phyloP scores from a whole-genome alignment of 2,329 filamentous ascomycete genomes.

The Ustulina deusta region DNA sequence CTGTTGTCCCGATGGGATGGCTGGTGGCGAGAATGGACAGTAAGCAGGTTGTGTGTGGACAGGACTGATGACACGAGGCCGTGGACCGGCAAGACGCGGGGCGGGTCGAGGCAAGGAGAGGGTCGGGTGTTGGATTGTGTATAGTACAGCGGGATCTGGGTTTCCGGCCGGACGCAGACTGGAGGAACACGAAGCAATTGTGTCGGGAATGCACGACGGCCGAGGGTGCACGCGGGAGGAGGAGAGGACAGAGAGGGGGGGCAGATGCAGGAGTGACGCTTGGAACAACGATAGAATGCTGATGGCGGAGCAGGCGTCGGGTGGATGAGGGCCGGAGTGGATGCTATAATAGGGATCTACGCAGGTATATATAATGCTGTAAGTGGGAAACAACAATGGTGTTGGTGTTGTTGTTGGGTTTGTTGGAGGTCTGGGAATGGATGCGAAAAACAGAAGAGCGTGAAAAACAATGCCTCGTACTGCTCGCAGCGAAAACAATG shows the following conservation, averaged over 20 bases:
- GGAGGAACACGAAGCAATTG: neutral
- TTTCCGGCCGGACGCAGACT: neutral
- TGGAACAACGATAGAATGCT: constrained; percentile 11
- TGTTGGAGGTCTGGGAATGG: too few species aligned
- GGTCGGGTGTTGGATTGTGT: constrained; percentile 5
- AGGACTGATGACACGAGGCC: constrained; percentile 2
- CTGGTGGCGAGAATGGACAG: constrained; percentile 10
- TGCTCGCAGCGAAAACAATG: neutral
- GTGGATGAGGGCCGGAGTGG: neutral
- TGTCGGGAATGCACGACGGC: constrained; percentile 4
- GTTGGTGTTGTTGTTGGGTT: too few species aligned
- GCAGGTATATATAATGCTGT: neutral
- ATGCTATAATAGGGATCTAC: neutral
- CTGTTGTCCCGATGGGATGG: neutral
- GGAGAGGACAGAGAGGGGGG: neutral
- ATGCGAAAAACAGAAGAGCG: neutral
- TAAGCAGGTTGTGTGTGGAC: constrained; percentile 8
- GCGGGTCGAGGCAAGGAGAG: neutral
- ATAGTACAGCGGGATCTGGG: neutral
- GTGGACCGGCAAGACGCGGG: constrained; percentile 10
- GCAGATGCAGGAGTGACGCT: neutral
- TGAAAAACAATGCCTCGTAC: neutral
- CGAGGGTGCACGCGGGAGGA: neutral
- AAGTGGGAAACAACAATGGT: neutral
- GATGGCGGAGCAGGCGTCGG: neutral